Conservation (phyloP, 371 early-diverging fungal genomes). For the Mortierella sp. region DNA sequence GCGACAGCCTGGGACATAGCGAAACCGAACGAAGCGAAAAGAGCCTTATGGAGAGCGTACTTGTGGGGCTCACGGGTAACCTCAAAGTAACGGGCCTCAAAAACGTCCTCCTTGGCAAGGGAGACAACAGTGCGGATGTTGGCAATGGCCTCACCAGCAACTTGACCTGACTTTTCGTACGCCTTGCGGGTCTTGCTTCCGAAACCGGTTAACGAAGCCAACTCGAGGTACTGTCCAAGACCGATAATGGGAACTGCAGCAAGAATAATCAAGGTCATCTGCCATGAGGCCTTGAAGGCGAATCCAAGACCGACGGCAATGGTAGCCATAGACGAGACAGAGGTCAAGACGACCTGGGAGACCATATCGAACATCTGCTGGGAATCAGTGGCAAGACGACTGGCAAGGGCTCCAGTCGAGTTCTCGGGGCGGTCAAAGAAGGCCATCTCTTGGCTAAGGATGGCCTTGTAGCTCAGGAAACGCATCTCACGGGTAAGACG, state of each 20-base stretch:
- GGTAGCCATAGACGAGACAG: conserved; percentile 57
- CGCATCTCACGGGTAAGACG: conserved; percentile 52
- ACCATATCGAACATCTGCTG: conserved; percentile 78
- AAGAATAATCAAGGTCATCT: conserved; percentile 72
- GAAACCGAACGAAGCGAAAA: conserved; percentile 73
- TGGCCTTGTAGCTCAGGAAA: conserved; percentile 54
- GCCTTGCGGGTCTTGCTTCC: conserved; percentile 75
- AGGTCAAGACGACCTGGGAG: conserved; percentile 71
- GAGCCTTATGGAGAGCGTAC: conserved; percentile 70
- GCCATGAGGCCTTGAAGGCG: conserved; percentile 71
- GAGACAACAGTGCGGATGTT: conserved; percentile 92
- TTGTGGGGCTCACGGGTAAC: conserved; percentile 78
- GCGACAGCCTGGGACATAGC: conserved; percentile 77
- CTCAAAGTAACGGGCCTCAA: conserved; percentile 70
- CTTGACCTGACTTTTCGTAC: conserved; percentile 79
- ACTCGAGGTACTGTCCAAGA: conserved; percentile 57
- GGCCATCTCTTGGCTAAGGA: conserved; percentile 87
- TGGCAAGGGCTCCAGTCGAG: conserved; percentile 87
- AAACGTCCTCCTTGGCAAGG: conserved; percentile 82
- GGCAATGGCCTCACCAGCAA: conserved; percentile 89
- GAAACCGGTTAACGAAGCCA: conserved; percentile 61
- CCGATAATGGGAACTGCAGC: conserved; percentile 64
- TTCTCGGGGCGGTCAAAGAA: conserved; percentile 91
- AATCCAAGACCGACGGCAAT: conserved; percentile 63
- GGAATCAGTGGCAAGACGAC: conserved; percentile 90